Evolutionary conservation across 2,329 filamentous ascomycete species (phyloP).

Genomic region (Venturia oleaginea): DNA sequence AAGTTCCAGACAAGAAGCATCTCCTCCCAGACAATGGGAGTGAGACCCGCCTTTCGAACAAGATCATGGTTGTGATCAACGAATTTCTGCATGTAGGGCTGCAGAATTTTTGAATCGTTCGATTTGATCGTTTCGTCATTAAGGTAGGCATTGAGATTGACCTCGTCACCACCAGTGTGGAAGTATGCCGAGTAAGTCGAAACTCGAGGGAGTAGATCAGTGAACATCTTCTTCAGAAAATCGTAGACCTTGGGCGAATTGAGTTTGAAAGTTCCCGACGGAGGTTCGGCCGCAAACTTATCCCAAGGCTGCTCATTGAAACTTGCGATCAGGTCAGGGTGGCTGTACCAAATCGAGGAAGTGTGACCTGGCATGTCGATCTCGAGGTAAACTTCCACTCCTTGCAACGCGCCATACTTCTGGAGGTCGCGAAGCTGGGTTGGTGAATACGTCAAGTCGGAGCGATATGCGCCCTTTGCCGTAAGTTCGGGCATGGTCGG

Average conservation of each 20-base stretch:
- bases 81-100: slow-evolving; percentile 70
- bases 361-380: slow-evolving; percentile 79
- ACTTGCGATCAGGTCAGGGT: slow-evolving; percentile 64
- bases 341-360: slow-evolving; percentile 53
- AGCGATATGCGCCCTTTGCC: slow-evolving; percentile 62
- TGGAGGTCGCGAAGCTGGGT: slow-evolving; percentile 58
- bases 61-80: slow-evolving; percentile 60
- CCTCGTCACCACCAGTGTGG: slow-evolving; percentile 82
- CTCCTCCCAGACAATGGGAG: slow-evolving; percentile 81
- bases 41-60: slow-evolving; percentile 49
- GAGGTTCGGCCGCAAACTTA: slow-evolving; percentile 45
- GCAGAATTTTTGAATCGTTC: slow-evolving; percentile 54
- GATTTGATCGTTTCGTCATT: slow-evolving; percentile 65
- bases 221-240: slow-evolving; percentile 64
- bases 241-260: slow-evolving; percentile 60
- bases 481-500: slow-evolving; percentile 64
- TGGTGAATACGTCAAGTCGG: slow-evolving; percentile 57
- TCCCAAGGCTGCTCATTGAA: slow-evolving; percentile 47
- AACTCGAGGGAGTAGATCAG: slow-evolving; percentile 67
- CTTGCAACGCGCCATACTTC: slow-evolving; percentile 57
- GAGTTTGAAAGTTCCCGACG: slow-evolving; percentile 60
- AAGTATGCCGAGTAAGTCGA: slow-evolving; percentile 64
- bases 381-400: slow-evolving; percentile 64
- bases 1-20: slow-evolving; percentile 73
- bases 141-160: slow-evolving; percentile 65